Conservation (phyloP, 305 asterid species). For the Fraxinus sp. region DNA sequence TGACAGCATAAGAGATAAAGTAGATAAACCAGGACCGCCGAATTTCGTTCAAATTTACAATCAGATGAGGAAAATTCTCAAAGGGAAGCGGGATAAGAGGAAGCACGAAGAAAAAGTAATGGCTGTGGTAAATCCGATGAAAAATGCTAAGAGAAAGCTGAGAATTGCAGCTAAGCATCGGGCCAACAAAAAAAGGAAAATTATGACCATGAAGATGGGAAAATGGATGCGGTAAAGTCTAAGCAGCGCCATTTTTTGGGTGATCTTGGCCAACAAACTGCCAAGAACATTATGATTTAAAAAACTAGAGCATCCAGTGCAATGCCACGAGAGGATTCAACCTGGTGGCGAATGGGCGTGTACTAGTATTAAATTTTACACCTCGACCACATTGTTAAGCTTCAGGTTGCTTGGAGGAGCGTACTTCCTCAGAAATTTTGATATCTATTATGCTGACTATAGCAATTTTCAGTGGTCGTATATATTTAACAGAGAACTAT, state of each 20-base stretch:
- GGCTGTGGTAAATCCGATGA: slow-evolving; percentile 82
- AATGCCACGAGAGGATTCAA: neutral
- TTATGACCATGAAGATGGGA: slow-evolving; percentile 71
- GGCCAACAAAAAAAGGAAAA: slow-evolving; percentile 81
- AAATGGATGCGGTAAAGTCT: slow-evolving; percentile 52
- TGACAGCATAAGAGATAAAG: slow-evolving; percentile 52
- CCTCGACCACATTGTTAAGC: neutral
- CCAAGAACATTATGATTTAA: neutral
- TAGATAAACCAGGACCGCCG: slow-evolving; percentile 54
- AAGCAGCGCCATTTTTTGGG: neutral
- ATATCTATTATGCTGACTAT: neutral
- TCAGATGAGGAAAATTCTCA: slow-evolving; percentile 60
- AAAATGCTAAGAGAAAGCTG: slow-evolving; percentile 90
- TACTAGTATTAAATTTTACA: neutral
- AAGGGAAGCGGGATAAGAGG: slow-evolving; percentile 84
- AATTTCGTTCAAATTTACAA: slow-evolving; percentile 62
- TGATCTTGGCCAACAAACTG: neutral
- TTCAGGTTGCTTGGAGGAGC: neutral
- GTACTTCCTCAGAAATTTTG: neutral
- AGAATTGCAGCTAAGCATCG: slow-evolving; percentile 72
- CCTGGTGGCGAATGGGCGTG: neutral
- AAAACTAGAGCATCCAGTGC: neutral
- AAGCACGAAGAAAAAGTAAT: slow-evolving; percentile 70
- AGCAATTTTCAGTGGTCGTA: neutral
- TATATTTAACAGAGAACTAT: neutral